These are phyloP conservation scores for Neofusicoccum ribis DNA, from an alignment of 2,329 filamentous ascomycete species.

Conservation along the genomic window DNA sequence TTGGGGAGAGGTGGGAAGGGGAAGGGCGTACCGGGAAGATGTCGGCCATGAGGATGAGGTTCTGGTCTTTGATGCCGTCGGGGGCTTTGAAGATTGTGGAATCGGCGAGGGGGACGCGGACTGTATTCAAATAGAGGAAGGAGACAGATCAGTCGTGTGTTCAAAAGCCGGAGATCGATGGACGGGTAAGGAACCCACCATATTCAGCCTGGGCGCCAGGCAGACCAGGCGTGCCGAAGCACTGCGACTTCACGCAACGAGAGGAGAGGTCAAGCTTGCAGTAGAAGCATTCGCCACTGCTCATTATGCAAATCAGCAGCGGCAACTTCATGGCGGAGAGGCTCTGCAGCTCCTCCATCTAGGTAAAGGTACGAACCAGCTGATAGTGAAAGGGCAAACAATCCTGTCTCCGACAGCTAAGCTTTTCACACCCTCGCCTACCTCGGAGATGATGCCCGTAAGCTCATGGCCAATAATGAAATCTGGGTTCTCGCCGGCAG, in stretches of 20 bases:
- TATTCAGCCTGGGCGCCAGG: slow-evolving; percentile 84
- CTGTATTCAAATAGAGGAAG: not conserved
- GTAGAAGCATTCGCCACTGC: slow-evolving; percentile 72
- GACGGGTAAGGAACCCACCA: slow-evolving; percentile 31
- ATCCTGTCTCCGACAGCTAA: slow-evolving; percentile 75
- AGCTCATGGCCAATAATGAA: slow-evolving; percentile 85
- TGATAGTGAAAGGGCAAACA: slow-evolving; percentile 74
- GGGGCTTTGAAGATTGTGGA: slow-evolving; percentile 75
- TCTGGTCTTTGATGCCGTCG: slow-evolving; percentile 68
- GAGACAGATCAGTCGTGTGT: too few relatives aligned
- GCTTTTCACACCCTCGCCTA: slow-evolving; percentile 66
- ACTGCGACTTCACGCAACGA: slow-evolving; percentile 67
- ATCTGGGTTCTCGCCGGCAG: slow-evolving; percentile 48
- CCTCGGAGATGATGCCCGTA: slow-evolving; percentile 70
- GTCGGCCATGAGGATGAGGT: slow-evolving; percentile 84
- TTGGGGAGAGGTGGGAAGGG: too few relatives aligned
- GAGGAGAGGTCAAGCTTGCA: slow-evolving; percentile 76
- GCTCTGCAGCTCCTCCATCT: too few relatives aligned
- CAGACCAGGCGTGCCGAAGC: slow-evolving; percentile 71
- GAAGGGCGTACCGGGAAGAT: slow-evolving; percentile 74
- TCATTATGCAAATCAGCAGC: slow-evolving; percentile 11
- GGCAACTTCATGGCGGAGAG: too few relatives aligned
- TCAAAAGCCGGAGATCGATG: too few relatives aligned
- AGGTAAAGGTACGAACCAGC: not conserved
- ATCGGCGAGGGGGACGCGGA: slow-evolving; percentile 76